Evolutionary conservation across 78 protist genomes (phyloP), one percentile per base, ranked within the genome.

Genomic region (Chrysochromulina tobinii): DNA sequence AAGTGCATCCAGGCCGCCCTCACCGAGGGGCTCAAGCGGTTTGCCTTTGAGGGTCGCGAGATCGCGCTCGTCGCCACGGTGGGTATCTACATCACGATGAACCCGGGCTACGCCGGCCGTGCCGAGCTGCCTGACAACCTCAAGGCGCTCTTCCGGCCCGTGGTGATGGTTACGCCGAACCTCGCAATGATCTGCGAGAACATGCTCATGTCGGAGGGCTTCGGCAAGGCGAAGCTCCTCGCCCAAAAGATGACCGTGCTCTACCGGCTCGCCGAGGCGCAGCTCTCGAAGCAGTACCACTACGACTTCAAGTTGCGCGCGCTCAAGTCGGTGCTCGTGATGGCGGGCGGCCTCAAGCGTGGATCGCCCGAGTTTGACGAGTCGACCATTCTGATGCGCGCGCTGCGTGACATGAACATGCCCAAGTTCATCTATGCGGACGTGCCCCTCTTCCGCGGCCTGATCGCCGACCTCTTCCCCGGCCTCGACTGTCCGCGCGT

Each of bases 401-500:
- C 99, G 3, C 93, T 97, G 18, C 93, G 97, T 15, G 99, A 97
- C 93, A 95, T 95, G 97, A 97, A 96, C 90, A 55, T 92, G 79
- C 99, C 99, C 86, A 97, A 97, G 95, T 96, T 97, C 93, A 89
- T 97, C n/a, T 95, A 88, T 67, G 97, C 96, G 73, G 99, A 97
- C 77, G 98, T 96, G 50, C 99, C 99, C 2, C 95, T 97, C 68
- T 97, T 96, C 94, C 15, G 9, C 58, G 98, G 97, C 18, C 93
- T 97, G 50, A 91, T 97, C 67, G 59, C 23, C 11, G 99, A 97
- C 77, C 93, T 97, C 23, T 96, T 94, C 91, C 98, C 98, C 0
- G 95, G 94, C 3, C 88, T 96, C 8, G 77, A 90, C 91, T 25
- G 25, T 51, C 94, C 96, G 21, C 87, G 95, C 15, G 93, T 93